Conservation (phyloP, 2,329 filamentous ascomycete species). For the Ophiostoma triangulosporum region DNA sequence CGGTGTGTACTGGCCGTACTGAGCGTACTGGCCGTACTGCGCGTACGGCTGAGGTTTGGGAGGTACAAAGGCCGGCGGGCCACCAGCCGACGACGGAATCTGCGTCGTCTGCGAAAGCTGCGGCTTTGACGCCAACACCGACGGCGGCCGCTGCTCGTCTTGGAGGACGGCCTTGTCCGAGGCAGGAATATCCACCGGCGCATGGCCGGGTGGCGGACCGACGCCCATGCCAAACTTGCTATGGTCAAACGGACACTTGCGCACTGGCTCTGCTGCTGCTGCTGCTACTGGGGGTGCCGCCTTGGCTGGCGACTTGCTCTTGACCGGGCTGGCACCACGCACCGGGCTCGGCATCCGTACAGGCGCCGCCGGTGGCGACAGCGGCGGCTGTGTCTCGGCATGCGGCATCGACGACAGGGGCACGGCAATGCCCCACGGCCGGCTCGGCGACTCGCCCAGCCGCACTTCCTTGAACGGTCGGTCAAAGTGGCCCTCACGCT, state of each 20-base stretch:
- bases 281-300: background rate
- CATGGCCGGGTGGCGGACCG: conserved; percentile 5
- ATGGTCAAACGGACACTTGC: conserved; percentile 43
- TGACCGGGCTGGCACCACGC: conserved; percentile 1
- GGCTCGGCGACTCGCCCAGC: conserved; percentile 85
- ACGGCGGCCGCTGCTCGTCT: conserved; percentile 7
- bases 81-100: conserved; percentile 5
- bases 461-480: conserved; percentile 75
- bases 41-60: background rate
- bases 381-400: conserved; percentile 27
- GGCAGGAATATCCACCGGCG: background rate
- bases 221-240: conserved; percentile 17
- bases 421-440: conserved; percentile 84
- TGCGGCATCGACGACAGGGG: conserved; percentile 29
- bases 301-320: conserved; percentile 12
- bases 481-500: conserved; percentile 65
- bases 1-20: background rate
- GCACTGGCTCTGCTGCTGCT: conserved; percentile 10
- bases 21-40: background rate
- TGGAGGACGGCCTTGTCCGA: conserved; percentile 10
- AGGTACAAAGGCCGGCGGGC: background rate
- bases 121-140: background rate
- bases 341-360: conserved; percentile 33
- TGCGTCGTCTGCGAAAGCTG: conserved; percentile 1
- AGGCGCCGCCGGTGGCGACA: conserved; percentile 45